A percentile compares a stretch with the other conserved stretches of the same genome.
Evolutionary conservation across 352 stramenopile genomes (phyloP).

Genomic region (Phytophthora chlamydospora): DNA sequence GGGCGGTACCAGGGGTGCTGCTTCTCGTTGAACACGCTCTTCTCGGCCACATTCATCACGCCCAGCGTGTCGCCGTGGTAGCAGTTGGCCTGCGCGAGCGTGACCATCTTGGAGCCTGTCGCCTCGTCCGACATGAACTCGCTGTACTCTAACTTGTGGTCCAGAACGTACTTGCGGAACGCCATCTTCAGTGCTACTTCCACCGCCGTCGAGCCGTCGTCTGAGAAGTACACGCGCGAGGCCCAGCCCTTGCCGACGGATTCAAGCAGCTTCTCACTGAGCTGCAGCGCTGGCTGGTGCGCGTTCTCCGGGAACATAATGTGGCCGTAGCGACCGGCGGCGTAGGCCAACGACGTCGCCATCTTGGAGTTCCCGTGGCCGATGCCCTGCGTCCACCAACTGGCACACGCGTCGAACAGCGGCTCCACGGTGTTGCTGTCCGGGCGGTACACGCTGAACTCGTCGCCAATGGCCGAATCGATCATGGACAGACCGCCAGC

Average conservation of each 20-base stretch:
- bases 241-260: slow-evolving; percentile 87
- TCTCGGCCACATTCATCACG: slow-evolving; percentile 91
- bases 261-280: slow-evolving; percentile 79
- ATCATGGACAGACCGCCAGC: slow-evolving; percentile 84
- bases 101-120: slow-evolving; percentile 64
- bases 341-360: slow-evolving; percentile 87
- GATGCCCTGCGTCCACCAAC: slow-evolving; percentile 94
- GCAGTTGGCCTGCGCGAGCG: slow-evolving; percentile 88
- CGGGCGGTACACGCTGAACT: slow-evolving; percentile 70
- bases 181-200: slow-evolving; percentile 94
- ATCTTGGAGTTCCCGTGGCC: slow-evolving; percentile 91
- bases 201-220: slow-evolving; percentile 91
- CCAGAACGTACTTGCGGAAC: slow-evolving; percentile 83
- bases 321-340: slow-evolving; percentile 91
- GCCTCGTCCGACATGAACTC: slow-evolving; percentile 38
- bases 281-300: slow-evolving; percentile 83
- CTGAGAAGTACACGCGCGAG: slow-evolving; percentile 90
- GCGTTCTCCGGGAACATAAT: slow-evolving; percentile 93
- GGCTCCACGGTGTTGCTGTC: slow-evolving; percentile 62
- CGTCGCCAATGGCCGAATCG: slow-evolving; percentile 90
- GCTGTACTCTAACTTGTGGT: slow-evolving; percentile 71
- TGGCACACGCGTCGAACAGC: slow-evolving; percentile 91
- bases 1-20: slow-evolving; percentile 93
- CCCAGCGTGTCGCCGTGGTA: slow-evolving; percentile 94
- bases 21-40: slow-evolving; percentile 91